phyloP scores from a whole-genome alignment of 2,329 filamentous ascomycete genomes.

The Beauveria scarabaeidicola region DNA sequence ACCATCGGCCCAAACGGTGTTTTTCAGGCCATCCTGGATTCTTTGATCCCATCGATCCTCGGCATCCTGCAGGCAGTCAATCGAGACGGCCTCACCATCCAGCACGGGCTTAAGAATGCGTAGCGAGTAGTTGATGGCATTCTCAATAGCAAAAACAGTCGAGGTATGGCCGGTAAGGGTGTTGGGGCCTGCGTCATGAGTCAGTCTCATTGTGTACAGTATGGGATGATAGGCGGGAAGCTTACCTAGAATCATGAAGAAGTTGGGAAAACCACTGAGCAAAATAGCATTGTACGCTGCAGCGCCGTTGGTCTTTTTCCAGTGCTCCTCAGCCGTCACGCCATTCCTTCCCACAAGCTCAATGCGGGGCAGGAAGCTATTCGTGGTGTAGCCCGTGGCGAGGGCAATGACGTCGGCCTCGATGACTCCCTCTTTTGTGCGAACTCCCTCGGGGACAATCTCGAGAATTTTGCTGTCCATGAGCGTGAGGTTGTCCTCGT shows the following conservation, averaged over 20 bases:
- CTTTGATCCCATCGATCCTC: conserved; percentile 24
- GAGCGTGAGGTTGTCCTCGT: conserved; percentile 36
- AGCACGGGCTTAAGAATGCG: conserved; percentile 46
- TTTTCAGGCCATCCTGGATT: conserved; percentile 24
- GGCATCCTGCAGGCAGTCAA: conserved; percentile 26
- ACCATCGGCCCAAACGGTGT: conserved; percentile 26
- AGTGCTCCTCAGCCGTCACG: conserved; percentile 43
- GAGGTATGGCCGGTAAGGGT: conserved; percentile 53
- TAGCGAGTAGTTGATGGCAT: conserved; percentile 50
- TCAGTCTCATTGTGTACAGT: not conserved
- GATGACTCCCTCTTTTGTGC: conserved; percentile 29
- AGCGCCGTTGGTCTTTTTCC: conserved; percentile 49
- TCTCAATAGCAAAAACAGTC: conserved; percentile 52
- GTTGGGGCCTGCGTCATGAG: conserved; percentile 40
- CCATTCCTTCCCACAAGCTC: conserved; percentile 43
- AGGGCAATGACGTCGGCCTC: conserved; percentile 53
- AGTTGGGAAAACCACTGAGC: conserved; percentile 55
- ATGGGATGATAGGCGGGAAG: too few relatives aligned
- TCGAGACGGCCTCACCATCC: conserved; percentile 22
- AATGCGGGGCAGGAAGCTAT: conserved; percentile 44
- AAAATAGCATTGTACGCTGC: conserved; percentile 53
- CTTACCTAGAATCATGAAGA: conserved; percentile 50
- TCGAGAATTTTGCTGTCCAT: conserved; percentile 41
- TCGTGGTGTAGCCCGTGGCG: conserved; percentile 53
- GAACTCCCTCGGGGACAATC: conserved; percentile 34